Evolutionary conservation across 208 protist genomes (phyloP), one percentile per base, ranked within the genome.

Genomic region (Leishmania amazonensis): DNA sequence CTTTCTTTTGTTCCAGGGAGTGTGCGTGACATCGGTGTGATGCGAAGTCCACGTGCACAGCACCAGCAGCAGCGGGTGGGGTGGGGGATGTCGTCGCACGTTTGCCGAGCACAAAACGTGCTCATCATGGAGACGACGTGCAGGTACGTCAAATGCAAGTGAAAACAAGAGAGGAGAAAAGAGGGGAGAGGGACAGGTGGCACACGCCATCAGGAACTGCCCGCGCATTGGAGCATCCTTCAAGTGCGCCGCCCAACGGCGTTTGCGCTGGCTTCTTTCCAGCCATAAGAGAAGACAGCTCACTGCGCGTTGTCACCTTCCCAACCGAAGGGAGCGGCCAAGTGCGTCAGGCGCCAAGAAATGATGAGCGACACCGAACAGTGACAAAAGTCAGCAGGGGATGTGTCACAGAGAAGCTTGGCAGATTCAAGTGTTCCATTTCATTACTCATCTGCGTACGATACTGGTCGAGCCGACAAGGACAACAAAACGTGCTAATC

Each of bases 401-500:
- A 49, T 3, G 68, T 5, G 42, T 31, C 38, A 13, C 11, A 71
- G 38, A 47, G 45, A 1, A 53, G 24, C 21, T 73, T 24, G 40
- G 8, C 24, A 73, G 19, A 8, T 73, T 53, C 35, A 31, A 19
- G 11, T 72, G 67, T 4, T 53, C n/a, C 45, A 3, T n/a, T 71
- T n/a, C 42, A 51, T 49, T 49, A 53, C 42, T 38, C 21, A 45
- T 73, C 49, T 51, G 40, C 1, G 68, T 54, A 15, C 24, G 24
- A 31, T 53, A 62, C 35, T 9, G 31, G 49, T 24, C 49, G 11
- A 6, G 28, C 3, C 28, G 19, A 62, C 51, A 54, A 42, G 6
- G 9, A 40, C 42, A n/a, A 42, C 9, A 9, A 76, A 11, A 54
- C 7, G 7, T 17, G 17, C 62, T 79, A 88, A n/a, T 89, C 75